Percentiles rank a stretch among this genome's conserved stretches.
phyloP scores from a whole-genome alignment of 2,329 filamentous ascomycete genomes.

The Teratosphaeria zuluensis region DNA sequence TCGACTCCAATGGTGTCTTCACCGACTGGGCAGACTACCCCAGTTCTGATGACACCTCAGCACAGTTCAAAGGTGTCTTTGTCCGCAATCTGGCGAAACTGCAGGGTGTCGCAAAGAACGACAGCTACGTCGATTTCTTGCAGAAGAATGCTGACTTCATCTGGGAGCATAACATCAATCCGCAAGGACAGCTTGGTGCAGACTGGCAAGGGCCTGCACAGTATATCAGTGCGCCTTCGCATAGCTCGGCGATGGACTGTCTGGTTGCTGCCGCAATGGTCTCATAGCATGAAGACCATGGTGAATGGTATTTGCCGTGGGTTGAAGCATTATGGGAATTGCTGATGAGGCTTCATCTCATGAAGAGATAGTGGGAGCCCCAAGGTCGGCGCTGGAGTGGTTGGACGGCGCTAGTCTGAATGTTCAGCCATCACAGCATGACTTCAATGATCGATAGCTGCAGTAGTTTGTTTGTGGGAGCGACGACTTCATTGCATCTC shows the following conservation, averaged over 20 bases:
- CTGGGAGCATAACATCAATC: constrained; percentile 50
- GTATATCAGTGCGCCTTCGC: constrained; percentile 46
- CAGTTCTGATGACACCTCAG: constrained; percentile 29
- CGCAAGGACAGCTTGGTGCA: constrained; percentile 41
- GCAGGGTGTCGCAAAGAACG: constrained; percentile 39
- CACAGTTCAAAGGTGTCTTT: constrained; percentile 65
- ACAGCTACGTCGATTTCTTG: constrained; percentile 45
- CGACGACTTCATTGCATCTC: no score
- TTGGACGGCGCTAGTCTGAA: neutral
- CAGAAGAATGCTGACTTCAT: constrained; percentile 52
- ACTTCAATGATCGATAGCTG: no score
- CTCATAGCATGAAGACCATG: neutral
- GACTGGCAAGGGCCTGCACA: constrained; percentile 53
- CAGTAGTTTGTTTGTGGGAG: no score
- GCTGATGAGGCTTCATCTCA: neutral
- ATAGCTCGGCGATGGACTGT: constrained; percentile 57
- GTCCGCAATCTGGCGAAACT: constrained; percentile 54
- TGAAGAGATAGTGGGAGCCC: no score
- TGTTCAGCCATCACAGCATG: no score
- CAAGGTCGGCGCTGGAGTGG: neutral
- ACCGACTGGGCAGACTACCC: constrained; percentile 22
- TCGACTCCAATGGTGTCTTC: constrained; percentile 28
- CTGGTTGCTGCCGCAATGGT: constrained; percentile 48
- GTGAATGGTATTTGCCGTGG: neutral
- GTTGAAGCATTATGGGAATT: neutral